phyloP scores from a whole-genome alignment of 228 moss, liverwort and hornwort species.

The Sphagnum magellanicum region DNA sequence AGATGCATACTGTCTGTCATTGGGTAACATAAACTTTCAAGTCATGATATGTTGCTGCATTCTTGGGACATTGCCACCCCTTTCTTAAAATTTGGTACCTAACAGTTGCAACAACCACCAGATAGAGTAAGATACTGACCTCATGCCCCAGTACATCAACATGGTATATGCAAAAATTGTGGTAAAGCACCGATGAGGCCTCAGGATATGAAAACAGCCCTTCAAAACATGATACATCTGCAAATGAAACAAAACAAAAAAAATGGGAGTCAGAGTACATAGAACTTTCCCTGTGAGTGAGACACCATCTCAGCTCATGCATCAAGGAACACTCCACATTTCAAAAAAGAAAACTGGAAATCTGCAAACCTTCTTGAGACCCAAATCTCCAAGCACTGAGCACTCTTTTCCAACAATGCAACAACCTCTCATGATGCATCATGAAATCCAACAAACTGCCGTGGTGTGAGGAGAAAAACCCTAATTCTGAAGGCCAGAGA shows the following conservation, averaged over 20 bases:
- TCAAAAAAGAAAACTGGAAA: neutral
- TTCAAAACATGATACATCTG: conserved; percentile 79
- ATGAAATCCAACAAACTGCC: too few species aligned
- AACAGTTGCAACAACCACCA: too few species aligned
- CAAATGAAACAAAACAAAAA: neutral
- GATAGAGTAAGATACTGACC: conserved; percentile 17
- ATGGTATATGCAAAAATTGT: conserved; percentile 92
- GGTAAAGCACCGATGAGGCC: conserved; percentile 56
- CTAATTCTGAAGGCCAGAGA: too few species aligned
- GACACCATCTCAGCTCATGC: neutral
- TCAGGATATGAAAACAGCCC: conserved; percentile 76
- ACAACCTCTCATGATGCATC: neutral
- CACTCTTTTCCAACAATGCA: neutral
- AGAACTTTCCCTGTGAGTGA: neutral
- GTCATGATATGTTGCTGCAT: too few species aligned
- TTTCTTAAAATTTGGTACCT: too few species aligned
- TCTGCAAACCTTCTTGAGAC: neutral
- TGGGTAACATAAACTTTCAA: too few species aligned
- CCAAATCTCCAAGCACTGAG: too few species aligned
- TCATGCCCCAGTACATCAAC: conserved; percentile 81
- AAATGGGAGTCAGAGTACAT: neutral
- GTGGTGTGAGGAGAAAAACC: too few species aligned
- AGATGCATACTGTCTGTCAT: too few species aligned
- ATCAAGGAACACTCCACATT: neutral
- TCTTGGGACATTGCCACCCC: too few species aligned